Base-by-base conservation (phyloP, 768 basidiomycete genomes). In the Lepiota subincarnata region DNA sequence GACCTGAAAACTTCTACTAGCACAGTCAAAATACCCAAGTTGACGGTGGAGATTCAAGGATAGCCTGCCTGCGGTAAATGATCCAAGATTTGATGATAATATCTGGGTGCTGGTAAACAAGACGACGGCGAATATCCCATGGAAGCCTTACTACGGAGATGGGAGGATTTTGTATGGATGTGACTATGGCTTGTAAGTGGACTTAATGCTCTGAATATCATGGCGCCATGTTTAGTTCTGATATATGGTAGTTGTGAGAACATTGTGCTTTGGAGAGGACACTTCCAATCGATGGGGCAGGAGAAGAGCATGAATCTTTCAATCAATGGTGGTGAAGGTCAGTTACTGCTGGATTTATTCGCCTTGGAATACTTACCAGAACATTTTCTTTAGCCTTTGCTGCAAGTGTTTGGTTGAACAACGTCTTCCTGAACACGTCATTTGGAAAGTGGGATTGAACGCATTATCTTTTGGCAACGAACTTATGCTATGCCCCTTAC, bases 111-210 rank as follows among this genome's bases (percentile, higher is more conserved):
- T 75, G 50, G 90, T 87, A 13, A 76, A 89, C 60, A 84, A 84
- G 56, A 87, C 77, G n/a, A 75, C 73, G 18, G 90, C 91, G 24
- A 89, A 87, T 59, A 83, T 86, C 53, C 85, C 87, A 1, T 73
- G 73, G 47, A 81, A 82, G 60, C 86, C 86, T 3, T 71, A 79
- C 56, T 88, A 86, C 57, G 87, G 87, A 1, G 86, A 89, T 57
- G 87, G 87, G 1, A 73, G 86, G 35, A 71, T 91, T 16, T 69
- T 93, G 26, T 92, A 89, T 66, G 89, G 88, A 1, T 92, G 89
- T 62, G 91, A 92, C 66, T 93, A 93, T 66, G 87, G 83, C 54
- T 93, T 84, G 89, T 91, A 55, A 67, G 85, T 67, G n/a, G 14
- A n/a, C 28, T 39, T 37, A 36, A 55, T 40, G 31, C 28, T 26